Conservation (phyloP, 768 basidiomycete genomes). For the Collybiopsis confluens region DNA sequence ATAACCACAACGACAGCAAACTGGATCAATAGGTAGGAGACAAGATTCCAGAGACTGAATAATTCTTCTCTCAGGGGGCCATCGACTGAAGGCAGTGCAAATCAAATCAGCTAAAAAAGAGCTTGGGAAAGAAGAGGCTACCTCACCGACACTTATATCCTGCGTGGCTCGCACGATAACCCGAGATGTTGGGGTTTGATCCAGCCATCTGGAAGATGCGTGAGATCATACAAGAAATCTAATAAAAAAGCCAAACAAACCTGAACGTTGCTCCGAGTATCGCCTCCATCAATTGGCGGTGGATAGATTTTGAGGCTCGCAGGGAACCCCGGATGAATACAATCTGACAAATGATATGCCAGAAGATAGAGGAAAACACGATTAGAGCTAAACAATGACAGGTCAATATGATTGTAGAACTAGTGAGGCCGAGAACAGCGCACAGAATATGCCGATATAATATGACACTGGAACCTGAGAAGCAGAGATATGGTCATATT, state of each 20-base stretch:
- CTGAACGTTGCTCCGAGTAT: constrained; percentile 43
- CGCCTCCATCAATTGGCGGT: constrained; percentile 26
- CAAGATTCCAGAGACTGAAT: constrained; percentile 10
- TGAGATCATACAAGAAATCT: neutral
- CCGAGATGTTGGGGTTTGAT: constrained; percentile 22
- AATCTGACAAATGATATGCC: neutral
- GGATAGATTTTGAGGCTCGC: constrained; percentile 18
- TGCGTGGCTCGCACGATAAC: constrained; percentile 47
- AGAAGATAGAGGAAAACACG: neutral
- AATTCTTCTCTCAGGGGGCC: constrained; percentile 6
- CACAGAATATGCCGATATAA: neutral
- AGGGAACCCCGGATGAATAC: neutral
- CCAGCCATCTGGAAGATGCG: constrained; percentile 16
- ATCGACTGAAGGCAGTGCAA: constrained; percentile 34
- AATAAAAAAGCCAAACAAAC: constrained; percentile 12
- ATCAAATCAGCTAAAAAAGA: constrained; percentile 38
- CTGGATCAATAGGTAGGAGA: constrained; percentile 21
- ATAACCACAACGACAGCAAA: constrained; percentile 25
- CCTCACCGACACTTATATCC: constrained; percentile 34
- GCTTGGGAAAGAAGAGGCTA: constrained; percentile 23
- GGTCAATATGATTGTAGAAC: neutral
- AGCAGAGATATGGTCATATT: constrained; percentile 4
- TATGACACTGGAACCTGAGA: constrained; percentile 7
- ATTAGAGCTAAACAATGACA: neutral
- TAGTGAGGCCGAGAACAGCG: neutral